Conservation (phyloP, 1,284 basidiomycete species). For the Rhodotorula sp. region DNA sequence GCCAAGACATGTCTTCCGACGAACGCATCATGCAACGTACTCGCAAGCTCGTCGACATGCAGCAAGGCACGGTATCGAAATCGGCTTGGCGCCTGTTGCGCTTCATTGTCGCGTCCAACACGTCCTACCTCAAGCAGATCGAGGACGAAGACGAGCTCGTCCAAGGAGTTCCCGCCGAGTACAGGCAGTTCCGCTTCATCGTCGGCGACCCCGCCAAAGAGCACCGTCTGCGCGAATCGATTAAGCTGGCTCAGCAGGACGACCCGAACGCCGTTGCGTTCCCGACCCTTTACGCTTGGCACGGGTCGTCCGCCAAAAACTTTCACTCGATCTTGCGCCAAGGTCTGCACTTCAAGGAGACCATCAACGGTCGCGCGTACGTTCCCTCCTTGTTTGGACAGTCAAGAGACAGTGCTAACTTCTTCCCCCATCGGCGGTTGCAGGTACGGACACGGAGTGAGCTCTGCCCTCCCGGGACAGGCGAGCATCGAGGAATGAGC, state of each 20-base stretch:
- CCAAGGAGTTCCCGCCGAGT: constrained; percentile 30
- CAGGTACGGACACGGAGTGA: constrained; percentile 21
- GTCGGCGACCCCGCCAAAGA: constrained; percentile 40
- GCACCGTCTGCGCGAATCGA: constrained; percentile 26
- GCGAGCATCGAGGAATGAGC: too few species aligned
- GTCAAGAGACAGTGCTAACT: too few species aligned
- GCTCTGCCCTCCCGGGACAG: not conserved
- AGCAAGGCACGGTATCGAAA: constrained; percentile 16
- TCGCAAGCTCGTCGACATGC: constrained; percentile 39
- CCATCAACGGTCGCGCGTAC: constrained; percentile 29
- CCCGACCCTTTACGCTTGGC: constrained; percentile 39
- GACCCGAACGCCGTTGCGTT: constrained; percentile 23
- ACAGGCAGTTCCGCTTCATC: constrained; percentile 40
- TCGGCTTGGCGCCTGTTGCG: constrained; percentile 39
- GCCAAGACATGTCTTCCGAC: constrained; percentile 28
- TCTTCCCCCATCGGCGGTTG: too few species aligned
- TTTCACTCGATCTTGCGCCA: constrained; percentile 39
- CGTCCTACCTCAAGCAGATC: constrained; percentile 39
- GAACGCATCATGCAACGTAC: constrained; percentile 28
- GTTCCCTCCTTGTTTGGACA: too few species aligned
- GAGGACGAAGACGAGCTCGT: constrained; percentile 40
- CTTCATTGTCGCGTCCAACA: constrained; percentile 42
- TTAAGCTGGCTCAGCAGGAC: constrained; percentile 24
- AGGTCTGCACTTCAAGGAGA: constrained; percentile 39
- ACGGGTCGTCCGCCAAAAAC: constrained; percentile 17